Evolutionary conservation across 768 basidiomycete genomes (phyloP).

Genomic region (Cystobasidium onofrii): DNA sequence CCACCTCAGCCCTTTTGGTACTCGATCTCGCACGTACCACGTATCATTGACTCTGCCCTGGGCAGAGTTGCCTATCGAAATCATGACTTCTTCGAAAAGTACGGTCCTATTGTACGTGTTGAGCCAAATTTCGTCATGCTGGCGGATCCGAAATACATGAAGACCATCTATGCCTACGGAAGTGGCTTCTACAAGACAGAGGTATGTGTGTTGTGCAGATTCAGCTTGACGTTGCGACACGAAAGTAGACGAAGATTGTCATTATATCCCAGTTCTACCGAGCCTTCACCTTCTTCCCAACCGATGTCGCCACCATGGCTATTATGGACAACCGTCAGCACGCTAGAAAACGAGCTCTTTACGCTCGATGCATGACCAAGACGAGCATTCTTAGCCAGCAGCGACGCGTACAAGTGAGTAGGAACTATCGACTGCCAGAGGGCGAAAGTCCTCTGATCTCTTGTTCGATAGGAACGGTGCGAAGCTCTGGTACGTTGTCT

Average conservation of each 20-base stretch:
- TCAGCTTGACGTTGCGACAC: too few relatives aligned
- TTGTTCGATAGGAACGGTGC: not conserved
- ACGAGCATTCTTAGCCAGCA: constrained; percentile 2
- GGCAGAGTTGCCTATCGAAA: not conserved
- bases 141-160: constrained; percentile 13
- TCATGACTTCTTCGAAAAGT: constrained; percentile 6
- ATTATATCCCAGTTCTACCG: not conserved
- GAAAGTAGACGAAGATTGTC: too few relatives aligned
- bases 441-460: not conserved
- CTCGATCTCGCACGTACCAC: not conserved
- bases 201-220: not conserved
- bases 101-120: not conserved
- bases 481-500: constrained; percentile 12
- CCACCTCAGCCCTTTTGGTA: not conserved
- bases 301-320: not conserved
- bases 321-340: constrained; percentile 7
- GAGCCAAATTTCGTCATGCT: constrained; percentile 10
- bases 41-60: not conserved
- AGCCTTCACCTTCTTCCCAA: not conserved
- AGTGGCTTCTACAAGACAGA: not conserved
- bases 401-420: constrained; percentile 9
- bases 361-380: constrained; percentile 8
- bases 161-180: not conserved
- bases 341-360: not conserved
- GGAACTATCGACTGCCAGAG: too few relatives aligned